Percentiles rank a stretch among this genome's conserved stretches.
These are phyloP conservation scores for Scedosporium boydii DNA, from an alignment of 2,329 filamentous ascomycete species.

Conservation along the genomic window DNA sequence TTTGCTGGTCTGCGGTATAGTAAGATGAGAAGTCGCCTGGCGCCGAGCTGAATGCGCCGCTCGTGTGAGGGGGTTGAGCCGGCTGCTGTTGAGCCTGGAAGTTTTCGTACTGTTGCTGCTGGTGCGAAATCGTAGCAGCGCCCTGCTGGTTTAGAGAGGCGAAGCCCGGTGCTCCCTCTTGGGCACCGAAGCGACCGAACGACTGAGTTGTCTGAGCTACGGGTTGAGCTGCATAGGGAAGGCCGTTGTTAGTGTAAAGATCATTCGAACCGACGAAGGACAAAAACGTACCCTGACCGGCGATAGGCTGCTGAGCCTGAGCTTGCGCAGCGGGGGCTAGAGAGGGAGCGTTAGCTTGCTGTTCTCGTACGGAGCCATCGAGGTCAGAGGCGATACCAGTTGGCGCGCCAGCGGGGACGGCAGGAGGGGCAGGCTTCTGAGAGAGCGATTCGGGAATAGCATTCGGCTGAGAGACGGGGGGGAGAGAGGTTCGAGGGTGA, in stretches of 20 bases:
- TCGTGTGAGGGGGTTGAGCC: slow-evolving; percentile 47
- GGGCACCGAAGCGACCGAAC: slow-evolving; percentile 57
- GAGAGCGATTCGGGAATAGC: slow-evolving; percentile 46
- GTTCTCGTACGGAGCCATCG: background rate
- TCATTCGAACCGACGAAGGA: slow-evolving; percentile 11
- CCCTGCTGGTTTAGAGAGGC: slow-evolving; percentile 78
- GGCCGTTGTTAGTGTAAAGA: slow-evolving; percentile 11
- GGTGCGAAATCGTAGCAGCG: slow-evolving; percentile 26
- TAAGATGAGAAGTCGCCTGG: slow-evolving; percentile 76
- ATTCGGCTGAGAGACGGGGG: slow-evolving; percentile 54
- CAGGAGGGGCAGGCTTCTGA: slow-evolving; percentile 43
- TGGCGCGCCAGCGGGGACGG: slow-evolving; percentile 27
- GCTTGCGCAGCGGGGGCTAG: slow-evolving; percentile 14
- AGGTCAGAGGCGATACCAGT: background rate
- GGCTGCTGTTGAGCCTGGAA: slow-evolving; percentile 50
- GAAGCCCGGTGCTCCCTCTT: slow-evolving; percentile 56
- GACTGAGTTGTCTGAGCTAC: slow-evolving; percentile 44
- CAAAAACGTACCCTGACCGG: background rate
- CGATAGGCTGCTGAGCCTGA: slow-evolving; percentile 17
- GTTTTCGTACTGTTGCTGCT: slow-evolving; percentile 49
- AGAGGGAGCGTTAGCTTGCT: slow-evolving; percentile 2
- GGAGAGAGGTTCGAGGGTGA: slow-evolving; percentile 69
- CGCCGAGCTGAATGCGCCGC: slow-evolving; percentile 61
- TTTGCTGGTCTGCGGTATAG: slow-evolving; percentile 67
- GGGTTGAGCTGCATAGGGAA: slow-evolving; percentile 31